Conservation (phyloP, 306 rosid species). For the Quercus bicolor region DNA sequence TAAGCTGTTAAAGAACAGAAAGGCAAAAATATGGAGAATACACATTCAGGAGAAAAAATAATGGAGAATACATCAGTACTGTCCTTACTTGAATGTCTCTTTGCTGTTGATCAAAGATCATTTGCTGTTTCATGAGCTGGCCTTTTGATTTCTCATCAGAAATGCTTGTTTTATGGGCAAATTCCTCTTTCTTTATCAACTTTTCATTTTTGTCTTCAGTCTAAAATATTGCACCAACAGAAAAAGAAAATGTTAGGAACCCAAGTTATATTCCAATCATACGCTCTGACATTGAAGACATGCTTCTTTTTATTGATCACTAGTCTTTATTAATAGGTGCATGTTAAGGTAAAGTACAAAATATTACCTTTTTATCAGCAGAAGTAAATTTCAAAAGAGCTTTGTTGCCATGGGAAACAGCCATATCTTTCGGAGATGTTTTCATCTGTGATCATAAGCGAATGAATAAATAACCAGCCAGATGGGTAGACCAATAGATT, state of each 20-base stretch:
- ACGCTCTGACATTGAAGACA: not conserved
- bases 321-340: not conserved
- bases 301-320: not conserved
- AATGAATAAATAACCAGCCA: slow-evolving; percentile 9
- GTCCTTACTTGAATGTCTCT: slow-evolving; percentile 62
- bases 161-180: slow-evolving; percentile 29
- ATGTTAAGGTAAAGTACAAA: slow-evolving; percentile 2
- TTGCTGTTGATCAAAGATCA: slow-evolving; percentile 73
- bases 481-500: not conserved
- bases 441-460: slow-evolving; percentile 39
- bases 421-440: slow-evolving; percentile 30
- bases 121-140: slow-evolving; percentile 52
- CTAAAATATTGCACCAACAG: slow-evolving; percentile 27
- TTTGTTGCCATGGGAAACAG: slow-evolving; percentile 45
- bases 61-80: slow-evolving; percentile 9
- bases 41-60: not conserved
- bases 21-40: slow-evolving; percentile 4
- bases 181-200: slow-evolving; percentile 43
- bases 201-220: slow-evolving; percentile 32
- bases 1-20: not conserved
- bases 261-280: slow-evolving; percentile 1
- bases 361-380: slow-evolving; percentile 53
- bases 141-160: slow-evolving; percentile 53
- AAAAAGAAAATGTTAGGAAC: slow-evolving; percentile 11
- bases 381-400: slow-evolving; percentile 35